Evolutionary conservation across 768 basidiomycete species (phyloP).

Genomic region (Pisolithus microcarpus): DNA sequence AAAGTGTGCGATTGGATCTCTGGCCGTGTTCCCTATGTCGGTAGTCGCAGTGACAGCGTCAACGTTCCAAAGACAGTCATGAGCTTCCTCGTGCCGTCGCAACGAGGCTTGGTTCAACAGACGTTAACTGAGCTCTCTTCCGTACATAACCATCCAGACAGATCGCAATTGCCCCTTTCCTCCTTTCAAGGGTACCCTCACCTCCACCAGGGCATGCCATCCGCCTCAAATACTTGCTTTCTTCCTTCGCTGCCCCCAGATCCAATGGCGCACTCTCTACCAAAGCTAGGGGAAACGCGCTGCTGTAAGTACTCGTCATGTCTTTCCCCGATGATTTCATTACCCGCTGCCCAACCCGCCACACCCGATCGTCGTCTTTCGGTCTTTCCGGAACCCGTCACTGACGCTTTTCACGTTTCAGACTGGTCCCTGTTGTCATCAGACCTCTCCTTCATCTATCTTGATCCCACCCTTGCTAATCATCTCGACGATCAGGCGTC

Average conservation of each 20-base stretch:
- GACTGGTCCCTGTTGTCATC: slow-evolving; percentile 81
- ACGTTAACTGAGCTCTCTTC: slow-evolving; percentile 17
- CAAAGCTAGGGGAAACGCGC: slow-evolving; percentile 63
- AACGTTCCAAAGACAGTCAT: slow-evolving; percentile 20
- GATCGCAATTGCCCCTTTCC: slow-evolving; percentile 33
- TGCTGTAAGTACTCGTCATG: slow-evolving; percentile 52
- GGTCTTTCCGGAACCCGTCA: slow-evolving; percentile 10
- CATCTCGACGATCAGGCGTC: slow-evolving; percentile 70
- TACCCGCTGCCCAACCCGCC: slow-evolving; percentile 18
- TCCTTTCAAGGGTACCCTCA: slow-evolving; percentile 30
- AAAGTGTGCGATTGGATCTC: no score
- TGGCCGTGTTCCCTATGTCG: no score
- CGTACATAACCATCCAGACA: slow-evolving; percentile 27
- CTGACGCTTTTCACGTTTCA: slow-evolving; percentile 25
- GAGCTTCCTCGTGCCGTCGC: slow-evolving; percentile 30
- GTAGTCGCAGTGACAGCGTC: slow-evolving; percentile 4
- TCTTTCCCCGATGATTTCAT: slow-evolving; percentile 4
- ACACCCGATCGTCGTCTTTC: slow-evolving; percentile 5
- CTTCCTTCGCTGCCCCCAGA: slow-evolving; percentile 27
- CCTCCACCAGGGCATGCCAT: slow-evolving; percentile 26
- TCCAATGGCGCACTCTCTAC: slow-evolving; percentile 32
- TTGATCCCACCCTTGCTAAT: slow-evolving; percentile 69
- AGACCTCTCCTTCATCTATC: slow-evolving; percentile 71
- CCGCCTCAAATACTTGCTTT: slow-evolving; percentile 22
- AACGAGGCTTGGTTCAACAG: slow-evolving; percentile 27